Evolutionary conservation across 2,329 filamentous ascomycete species (phyloP), one percentile per base, ranked within the genome.

Genomic region (Pseudogymnoascus sp.): DNA sequence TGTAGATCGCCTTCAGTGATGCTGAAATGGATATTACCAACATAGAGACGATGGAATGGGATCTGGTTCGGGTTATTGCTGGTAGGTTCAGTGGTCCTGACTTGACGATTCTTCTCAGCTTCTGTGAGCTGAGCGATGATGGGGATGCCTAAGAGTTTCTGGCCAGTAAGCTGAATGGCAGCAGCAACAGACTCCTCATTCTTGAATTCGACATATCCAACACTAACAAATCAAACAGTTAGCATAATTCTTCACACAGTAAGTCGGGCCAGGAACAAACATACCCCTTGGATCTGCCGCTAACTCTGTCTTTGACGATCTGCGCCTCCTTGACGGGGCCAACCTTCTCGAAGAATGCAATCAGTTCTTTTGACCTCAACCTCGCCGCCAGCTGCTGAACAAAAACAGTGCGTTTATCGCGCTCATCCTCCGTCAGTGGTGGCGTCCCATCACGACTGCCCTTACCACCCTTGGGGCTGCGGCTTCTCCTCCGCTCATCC

Each of bases 21-120:
- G 75, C 92, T 97, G 84, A 99, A 99, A 81, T 99, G 95, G 70
- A 99, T 98, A 76, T 99, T 99, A 77, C 95, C 95, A 70, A 99
- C 93, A 77, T 98, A 99, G 65, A 99, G 89, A 70, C 96, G 90
- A 78, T 99, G 95, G 81, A 98, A 98, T 24, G 95, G 95, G 65
- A 96, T 89, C 66, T 90, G 89, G 74, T 93, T 93, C 65, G 89
- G 87, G 70, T 91, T 81, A 68, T 83, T 86, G 68, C 83, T 82
- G 60, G 82, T 78, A 61, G 84, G 80, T 70, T 95, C 90, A 61
- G 90, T 85, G 68, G 85, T 93, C 69, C 93, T 91, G 68, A 92
- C 91, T 81, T 96, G 93, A 71, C 95, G 92, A 75, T 99, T 99
- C 83, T 99, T 99, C 78, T 99, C 96, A 75, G 95, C 96, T 82